phyloP scores from a whole-genome alignment of 352 stramenopile species.

The Aphanomyces euteiches region DNA sequence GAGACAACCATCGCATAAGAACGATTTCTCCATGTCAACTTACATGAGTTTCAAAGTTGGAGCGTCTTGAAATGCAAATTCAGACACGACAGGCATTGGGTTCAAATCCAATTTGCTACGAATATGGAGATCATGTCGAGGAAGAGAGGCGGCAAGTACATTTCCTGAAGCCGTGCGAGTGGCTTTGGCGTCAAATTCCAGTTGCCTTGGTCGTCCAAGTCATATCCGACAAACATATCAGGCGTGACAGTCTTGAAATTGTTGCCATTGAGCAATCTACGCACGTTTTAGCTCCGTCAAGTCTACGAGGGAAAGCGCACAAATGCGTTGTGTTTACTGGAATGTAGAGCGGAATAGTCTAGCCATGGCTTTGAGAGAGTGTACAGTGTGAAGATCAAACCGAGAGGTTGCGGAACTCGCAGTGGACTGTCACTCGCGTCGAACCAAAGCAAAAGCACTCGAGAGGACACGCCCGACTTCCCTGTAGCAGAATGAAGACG shows the following conservation, averaged over 20 bases:
- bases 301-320: conserved; percentile 32
- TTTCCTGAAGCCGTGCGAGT: conserved; percentile 62
- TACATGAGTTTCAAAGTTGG: conserved; percentile 68
- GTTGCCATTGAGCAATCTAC: conserved; percentile 46
- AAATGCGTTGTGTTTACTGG: conserved; percentile 66
- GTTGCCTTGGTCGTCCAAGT: conserved; percentile 47
- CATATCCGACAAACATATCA: conserved; percentile 63
- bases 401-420: conserved; percentile 62
- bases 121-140: not conserved
- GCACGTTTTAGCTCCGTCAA: not conserved
- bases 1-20: no score
- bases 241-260: conserved; percentile 58
- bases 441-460: conserved; percentile 63
- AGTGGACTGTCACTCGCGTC: conserved; percentile 67
- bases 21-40: conserved; percentile 8
- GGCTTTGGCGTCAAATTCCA: conserved; percentile 44
- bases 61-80: conserved; percentile 56
- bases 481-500: no score
- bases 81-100: conserved; percentile 62
- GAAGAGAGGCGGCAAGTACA: conserved; percentile 40
- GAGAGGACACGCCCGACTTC: no score
- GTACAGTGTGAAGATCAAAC: conserved; percentile 29
- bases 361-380: not conserved
- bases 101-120: conserved; percentile 70
- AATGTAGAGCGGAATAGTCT: conserved; percentile 60